These are phyloP conservation scores for Microascus cirrosus DNA, from an alignment of 2,329 filamentous ascomycete species.

Conservation along the genomic window DNA sequence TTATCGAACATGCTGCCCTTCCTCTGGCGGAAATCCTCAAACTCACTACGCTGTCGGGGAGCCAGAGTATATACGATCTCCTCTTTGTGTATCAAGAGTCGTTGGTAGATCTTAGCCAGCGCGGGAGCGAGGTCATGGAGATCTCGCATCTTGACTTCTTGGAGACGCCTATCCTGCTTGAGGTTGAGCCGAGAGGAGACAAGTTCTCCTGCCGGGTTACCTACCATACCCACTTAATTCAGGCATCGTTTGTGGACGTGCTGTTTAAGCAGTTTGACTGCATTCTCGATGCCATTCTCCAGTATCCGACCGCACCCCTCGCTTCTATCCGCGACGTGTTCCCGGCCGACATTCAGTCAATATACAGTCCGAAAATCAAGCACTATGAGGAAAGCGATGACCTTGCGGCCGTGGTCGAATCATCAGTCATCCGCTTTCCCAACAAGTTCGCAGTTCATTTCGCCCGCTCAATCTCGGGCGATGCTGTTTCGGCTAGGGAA, in stretches of 20 bases:
- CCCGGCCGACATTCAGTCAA: constrained; percentile 27
- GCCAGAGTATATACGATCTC: constrained; percentile 58
- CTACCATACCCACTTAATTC: constrained; percentile 35
- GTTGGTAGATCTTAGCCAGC: constrained; percentile 25
- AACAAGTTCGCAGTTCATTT: constrained; percentile 54
- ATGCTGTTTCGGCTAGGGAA: constrained; percentile 19
- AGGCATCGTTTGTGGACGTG: constrained; percentile 39
- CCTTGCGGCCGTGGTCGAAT: constrained; percentile 43
- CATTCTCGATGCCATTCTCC: constrained; percentile 24
- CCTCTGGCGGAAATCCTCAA: constrained; percentile 61
- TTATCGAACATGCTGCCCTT: constrained; percentile 52
- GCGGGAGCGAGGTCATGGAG: constrained; percentile 32
- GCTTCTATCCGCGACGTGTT: constrained; percentile 11
- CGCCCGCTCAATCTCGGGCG: constrained; percentile 30
- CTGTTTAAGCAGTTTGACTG: constrained; percentile 52
- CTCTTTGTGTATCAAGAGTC: constrained; percentile 82
- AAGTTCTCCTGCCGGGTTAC: constrained; percentile 33
- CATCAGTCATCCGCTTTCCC: constrained; percentile 33
- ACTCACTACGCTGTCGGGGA: constrained; percentile 39
- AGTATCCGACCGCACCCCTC: constrained; percentile 11
- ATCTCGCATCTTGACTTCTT: constrained; percentile 56
- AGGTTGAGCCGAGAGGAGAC: constrained; percentile 53
- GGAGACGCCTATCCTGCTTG: constrained; percentile 66
- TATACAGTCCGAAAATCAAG: constrained; percentile 30
- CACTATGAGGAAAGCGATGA: constrained; percentile 24